Evolutionary conservation across 202 grass and related monocot genomes (phyloP).

Genomic region (Panicum hallii): DNA sequence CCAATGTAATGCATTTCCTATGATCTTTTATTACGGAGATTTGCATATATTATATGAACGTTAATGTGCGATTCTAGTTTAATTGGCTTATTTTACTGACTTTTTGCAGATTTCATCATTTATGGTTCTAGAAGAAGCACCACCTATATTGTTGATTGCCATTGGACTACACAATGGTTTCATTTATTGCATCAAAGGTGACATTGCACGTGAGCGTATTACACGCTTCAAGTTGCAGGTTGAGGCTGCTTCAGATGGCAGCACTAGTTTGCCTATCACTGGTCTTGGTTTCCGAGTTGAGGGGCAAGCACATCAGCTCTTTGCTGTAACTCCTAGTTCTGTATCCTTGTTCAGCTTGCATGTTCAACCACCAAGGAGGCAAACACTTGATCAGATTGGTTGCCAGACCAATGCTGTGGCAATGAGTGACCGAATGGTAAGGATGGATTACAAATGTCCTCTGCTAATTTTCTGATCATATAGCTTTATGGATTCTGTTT

Average conservation of each 20-base stretch:
- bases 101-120: conserved; percentile 88
- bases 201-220: conserved; percentile 89
- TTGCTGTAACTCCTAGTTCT: conserved; percentile 78
- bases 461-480: conserved; percentile 6
- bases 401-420: conserved; percentile 72
- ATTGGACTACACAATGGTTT: conserved; percentile 87
- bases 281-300: conserved; percentile 84
- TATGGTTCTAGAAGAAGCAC: conserved; percentile 96
- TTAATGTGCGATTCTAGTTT: conserved; percentile 30
- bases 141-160: conserved; percentile 80
- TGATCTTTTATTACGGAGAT: background rate
- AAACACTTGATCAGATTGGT: conserved; percentile 89
- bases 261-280: conserved; percentile 49
- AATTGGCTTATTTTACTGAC: conserved; percentile 16
- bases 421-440: conserved; percentile 94
- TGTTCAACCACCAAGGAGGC: conserved; percentile 80
- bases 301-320: conserved; percentile 79
- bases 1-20: background rate
- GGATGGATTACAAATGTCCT: conserved; percentile 24
- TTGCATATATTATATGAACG: background rate
- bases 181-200: conserved; percentile 99
- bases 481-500: conserved; percentile 5
- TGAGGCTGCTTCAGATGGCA: conserved; percentile 58
- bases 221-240: conserved; percentile 91
- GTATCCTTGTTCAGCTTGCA: conserved; percentile 84